Evolutionary conservation across 1,284 basidiomycete species (phyloP).

Genomic region (Heliocybe sulcata): DNA sequence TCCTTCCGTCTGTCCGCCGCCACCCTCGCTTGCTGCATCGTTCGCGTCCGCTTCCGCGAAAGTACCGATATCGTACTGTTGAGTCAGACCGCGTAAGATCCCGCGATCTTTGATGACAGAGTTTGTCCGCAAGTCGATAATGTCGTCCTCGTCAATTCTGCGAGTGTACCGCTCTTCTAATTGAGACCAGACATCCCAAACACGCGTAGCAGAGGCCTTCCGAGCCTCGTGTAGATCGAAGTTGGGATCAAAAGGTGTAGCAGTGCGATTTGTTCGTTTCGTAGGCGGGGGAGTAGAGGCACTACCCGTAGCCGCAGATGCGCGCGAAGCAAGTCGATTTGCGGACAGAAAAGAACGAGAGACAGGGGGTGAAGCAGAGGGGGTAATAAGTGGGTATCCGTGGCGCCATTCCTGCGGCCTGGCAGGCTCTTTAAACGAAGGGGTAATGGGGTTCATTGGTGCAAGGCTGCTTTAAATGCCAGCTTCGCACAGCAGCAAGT

Average conservation of each 20-base stretch:
- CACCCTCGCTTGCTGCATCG: constrained; percentile 20
- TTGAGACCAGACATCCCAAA: constrained; percentile 56
- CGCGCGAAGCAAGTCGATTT: neutral
- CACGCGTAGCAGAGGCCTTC: constrained; percentile 45
- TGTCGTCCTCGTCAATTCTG: constrained; percentile 67
- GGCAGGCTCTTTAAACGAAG: neutral
- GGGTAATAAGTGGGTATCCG: neutral
- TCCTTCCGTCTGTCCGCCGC: constrained; percentile 20
- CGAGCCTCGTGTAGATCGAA: constrained; percentile 45
- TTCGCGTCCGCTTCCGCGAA: constrained; percentile 23
- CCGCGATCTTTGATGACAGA: constrained; percentile 62
- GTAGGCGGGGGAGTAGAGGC: neutral
- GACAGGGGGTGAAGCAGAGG: neutral
- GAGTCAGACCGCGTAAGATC: constrained; percentile 37
- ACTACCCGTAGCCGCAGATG: neutral
- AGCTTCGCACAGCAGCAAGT: too few relatives aligned
- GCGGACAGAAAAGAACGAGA: neutral
- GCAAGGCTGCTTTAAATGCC: neutral
- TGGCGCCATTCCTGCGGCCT: neutral
- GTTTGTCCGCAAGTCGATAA: constrained; percentile 55
- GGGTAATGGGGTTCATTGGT: neutral
- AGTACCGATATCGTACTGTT: constrained; percentile 38
- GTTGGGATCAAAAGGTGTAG: constrained; percentile 1
- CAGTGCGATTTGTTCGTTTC: neutral
- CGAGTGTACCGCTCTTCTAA: constrained; percentile 60